These are phyloP conservation scores for Kalmusia sp. DNA, from an alignment of 2,329 filamentous ascomycete species.

Conservation along the genomic window DNA sequence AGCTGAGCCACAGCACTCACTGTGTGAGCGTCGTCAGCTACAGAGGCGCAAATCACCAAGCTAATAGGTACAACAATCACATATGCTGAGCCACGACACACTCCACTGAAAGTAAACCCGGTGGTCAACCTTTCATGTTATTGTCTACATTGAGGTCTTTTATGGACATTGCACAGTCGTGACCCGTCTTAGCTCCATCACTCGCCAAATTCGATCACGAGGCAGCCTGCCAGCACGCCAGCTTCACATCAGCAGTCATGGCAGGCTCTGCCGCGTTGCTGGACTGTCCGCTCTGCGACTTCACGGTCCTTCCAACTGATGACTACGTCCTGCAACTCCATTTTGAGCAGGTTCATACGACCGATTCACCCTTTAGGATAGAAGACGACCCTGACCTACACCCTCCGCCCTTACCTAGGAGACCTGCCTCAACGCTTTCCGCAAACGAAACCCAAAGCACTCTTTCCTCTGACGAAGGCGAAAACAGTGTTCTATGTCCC, in stretches of 20 bases:
- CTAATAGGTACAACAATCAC: slow-evolving; percentile 5
- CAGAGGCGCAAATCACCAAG: slow-evolving; percentile 10
- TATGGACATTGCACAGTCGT: background rate
- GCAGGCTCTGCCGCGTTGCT: slow-evolving; percentile 27
- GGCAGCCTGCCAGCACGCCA: slow-evolving; percentile 1
- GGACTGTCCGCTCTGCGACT: slow-evolving; percentile 46
- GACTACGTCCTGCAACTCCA: slow-evolving; percentile 48
- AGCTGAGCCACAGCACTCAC: background rate
- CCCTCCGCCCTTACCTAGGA: slow-evolving; percentile 28
- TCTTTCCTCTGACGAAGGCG: slow-evolving; percentile 40
- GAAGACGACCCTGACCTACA: slow-evolving; percentile 38
- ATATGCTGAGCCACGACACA: slow-evolving; percentile 26
- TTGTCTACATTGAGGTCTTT: no score
- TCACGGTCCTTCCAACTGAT: slow-evolving; percentile 33
- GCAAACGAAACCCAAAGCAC: slow-evolving; percentile 21
- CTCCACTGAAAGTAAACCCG: background rate
- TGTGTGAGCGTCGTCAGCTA: slow-evolving; percentile 17
- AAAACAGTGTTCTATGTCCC: slow-evolving; percentile 48
- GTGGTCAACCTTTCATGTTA: background rate
- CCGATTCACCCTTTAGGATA: slow-evolving; percentile 46
- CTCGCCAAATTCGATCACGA: background rate
- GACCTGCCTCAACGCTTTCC: slow-evolving; percentile 22
- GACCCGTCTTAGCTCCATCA: background rate
- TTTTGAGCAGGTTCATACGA: slow-evolving; percentile 49
- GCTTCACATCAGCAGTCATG: slow-evolving; percentile 19